These are phyloP conservation scores for Thymus quinquecostatus DNA, from an alignment of 257 asterid species.

Conservation along the genomic window DNA sequence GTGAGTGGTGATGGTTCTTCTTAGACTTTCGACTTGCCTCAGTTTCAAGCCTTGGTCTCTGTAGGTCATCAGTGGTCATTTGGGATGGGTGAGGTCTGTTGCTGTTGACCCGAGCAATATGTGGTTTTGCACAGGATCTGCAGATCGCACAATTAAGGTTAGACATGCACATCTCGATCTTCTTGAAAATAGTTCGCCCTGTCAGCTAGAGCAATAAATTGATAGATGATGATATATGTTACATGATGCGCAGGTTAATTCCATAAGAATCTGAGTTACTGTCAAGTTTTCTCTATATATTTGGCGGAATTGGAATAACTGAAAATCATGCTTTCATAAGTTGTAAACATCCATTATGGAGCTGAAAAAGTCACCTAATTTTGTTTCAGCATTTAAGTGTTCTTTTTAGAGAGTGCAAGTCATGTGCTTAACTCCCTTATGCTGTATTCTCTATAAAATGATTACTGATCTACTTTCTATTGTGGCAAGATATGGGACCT, in stretches of 20 bases:
- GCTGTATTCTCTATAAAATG: background rate
- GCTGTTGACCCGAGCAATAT: slow-evolving; percentile 91
- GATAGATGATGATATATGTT: too few species aligned
- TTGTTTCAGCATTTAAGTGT: background rate
- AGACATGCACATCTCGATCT: slow-evolving; percentile 9
- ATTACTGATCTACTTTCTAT: slow-evolving; percentile 16
- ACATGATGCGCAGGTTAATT: too few species aligned
- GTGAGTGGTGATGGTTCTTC: background rate
- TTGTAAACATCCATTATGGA: background rate
- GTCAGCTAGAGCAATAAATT: too few species aligned
- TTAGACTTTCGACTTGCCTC: slow-evolving; percentile 12
- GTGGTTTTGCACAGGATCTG: slow-evolving; percentile 96
- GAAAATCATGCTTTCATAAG: too few species aligned
- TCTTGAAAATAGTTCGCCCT: too few species aligned
- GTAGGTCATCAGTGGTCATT: slow-evolving; percentile 95
- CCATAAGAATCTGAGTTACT: too few species aligned
- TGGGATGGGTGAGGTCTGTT: slow-evolving; percentile 94
- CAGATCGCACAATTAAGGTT: slow-evolving; percentile 95
- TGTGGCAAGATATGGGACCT: slow-evolving; percentile 83
- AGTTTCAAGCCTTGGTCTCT: slow-evolving; percentile 27
- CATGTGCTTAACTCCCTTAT: slow-evolving; percentile 12
- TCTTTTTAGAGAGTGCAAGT: background rate
- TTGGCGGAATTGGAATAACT: too few species aligned
- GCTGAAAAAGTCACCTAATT: background rate
- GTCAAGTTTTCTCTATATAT: too few species aligned